These are phyloP conservation scores for Tuctoria greenei DNA, from an alignment of 176 grass and related monocot genomes.

Conservation along the genomic window DNA sequence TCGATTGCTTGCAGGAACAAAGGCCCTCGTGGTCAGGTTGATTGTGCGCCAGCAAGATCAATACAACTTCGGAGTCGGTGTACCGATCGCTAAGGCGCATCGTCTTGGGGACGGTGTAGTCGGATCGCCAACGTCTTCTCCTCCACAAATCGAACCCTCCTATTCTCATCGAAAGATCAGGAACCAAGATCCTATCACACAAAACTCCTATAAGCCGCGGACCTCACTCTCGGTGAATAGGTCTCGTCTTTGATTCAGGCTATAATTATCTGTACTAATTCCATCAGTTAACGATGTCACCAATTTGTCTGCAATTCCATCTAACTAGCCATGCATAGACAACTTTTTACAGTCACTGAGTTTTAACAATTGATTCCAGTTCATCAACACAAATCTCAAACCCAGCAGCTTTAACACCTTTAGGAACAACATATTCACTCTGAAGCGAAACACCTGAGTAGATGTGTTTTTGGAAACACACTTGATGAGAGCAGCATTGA, in stretches of 20 bases:
- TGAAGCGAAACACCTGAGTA: conserved; percentile 51
- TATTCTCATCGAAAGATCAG: too few relatives aligned
- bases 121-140: too few relatives aligned
- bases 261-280: conserved; percentile 28
- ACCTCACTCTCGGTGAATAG: conserved; percentile 51
- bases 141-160: too few relatives aligned
- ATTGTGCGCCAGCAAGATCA: too few relatives aligned
- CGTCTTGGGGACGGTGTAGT: too few relatives aligned
- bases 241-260: conserved; percentile 39
- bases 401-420: conserved; percentile 49
- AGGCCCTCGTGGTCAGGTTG: too few relatives aligned
- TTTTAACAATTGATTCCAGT: conserved; percentile 51
- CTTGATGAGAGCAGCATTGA: neutral
- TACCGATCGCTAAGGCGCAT: too few relatives aligned
- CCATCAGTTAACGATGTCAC: conserved; percentile 47
- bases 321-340: conserved; percentile 28
- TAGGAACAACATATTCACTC: conserved; percentile 41
- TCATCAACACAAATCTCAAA: conserved; percentile 59
- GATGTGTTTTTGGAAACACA: neutral
- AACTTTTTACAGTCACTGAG: conserved; percentile 48
- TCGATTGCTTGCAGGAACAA: too few relatives aligned
- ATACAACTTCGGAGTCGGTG: too few relatives aligned
- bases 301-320: conserved; percentile 50
- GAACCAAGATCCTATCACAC: too few relatives aligned
- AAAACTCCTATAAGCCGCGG: conserved; percentile 62